These are phyloP conservation scores for Aureobasidium pullulans DNA, from an alignment of 2,329 filamentous ascomycete species.

Conservation along the genomic window DNA sequence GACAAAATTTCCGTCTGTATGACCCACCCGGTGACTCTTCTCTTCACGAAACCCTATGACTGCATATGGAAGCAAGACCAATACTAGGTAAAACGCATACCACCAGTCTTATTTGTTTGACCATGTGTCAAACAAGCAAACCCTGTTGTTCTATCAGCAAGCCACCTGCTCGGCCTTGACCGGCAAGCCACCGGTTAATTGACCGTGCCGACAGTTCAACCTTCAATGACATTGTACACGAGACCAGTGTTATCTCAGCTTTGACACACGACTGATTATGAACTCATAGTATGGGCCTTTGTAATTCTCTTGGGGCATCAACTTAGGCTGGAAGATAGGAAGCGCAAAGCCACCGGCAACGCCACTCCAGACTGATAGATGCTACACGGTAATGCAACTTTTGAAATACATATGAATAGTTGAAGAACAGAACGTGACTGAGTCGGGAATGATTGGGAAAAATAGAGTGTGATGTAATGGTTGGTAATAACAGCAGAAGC, in stretches of 20 bases:
- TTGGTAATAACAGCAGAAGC: background rate
- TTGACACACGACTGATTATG: background rate
- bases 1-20: background rate
- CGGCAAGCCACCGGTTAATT: background rate
- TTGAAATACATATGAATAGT: too few relatives aligned
- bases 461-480: background rate
- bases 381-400: too few relatives aligned
- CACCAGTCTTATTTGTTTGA: slow-evolving; percentile 9
- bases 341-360: background rate
- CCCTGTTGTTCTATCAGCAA: background rate
- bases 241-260: background rate
- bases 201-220: background rate
- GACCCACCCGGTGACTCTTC: background rate
- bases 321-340: background rate
- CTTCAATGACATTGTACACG: background rate
- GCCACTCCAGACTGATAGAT: background rate
- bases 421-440: too few relatives aligned
- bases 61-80: background rate
- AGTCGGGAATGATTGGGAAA: background rate
- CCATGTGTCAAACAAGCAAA: slow-evolving; percentile 12
- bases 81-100: background rate
- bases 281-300: background rate
- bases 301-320: background rate
- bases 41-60: background rate
- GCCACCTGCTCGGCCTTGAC: background rate